Percentiles rank a stretch among this genome's conserved stretches.
Conservation (phyloP, 768 basidiomycete genomes). For the Pluteus cervinus region DNA sequence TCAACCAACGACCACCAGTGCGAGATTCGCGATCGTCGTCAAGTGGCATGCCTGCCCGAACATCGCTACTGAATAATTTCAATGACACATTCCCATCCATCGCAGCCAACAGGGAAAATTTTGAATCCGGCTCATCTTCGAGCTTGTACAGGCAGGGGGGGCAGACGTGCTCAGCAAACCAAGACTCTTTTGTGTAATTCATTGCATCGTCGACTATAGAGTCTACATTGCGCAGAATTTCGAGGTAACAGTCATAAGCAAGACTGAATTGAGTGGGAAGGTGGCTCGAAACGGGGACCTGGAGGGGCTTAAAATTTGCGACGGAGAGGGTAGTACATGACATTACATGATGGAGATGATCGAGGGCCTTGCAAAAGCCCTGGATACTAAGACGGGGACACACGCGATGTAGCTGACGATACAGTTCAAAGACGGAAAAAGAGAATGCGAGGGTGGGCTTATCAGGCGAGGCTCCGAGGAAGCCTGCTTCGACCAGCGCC, state of each 20-base stretch:
- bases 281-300: conserved; percentile 1
- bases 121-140: not conserved
- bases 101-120: not conserved
- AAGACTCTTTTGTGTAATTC: no score
- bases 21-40: no score
- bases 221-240: conserved; percentile 3
- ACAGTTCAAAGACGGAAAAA: conserved; percentile 13
- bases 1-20: no score
- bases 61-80: no score
- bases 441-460: conserved; percentile 13
- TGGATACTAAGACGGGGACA: conserved; percentile 19
- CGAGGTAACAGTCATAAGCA: conserved; percentile 10
- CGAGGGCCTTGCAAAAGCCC: conserved; percentile 9
- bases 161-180: no score
- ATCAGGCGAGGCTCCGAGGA: conserved; percentile 14
- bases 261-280: conserved; percentile 3
- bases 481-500: conserved; percentile 13
- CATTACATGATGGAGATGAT: conserved; percentile 13
- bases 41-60: no score
- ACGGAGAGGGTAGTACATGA: no score
- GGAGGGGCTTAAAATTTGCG: no score
- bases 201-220: not conserved
- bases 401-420: conserved; percentile 16
- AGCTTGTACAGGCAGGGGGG: not conserved
- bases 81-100: conserved; percentile 4